phyloP scores from a whole-genome alignment of 2,329 filamentous ascomycete species.

The Phialophora verrucosa region DNA sequence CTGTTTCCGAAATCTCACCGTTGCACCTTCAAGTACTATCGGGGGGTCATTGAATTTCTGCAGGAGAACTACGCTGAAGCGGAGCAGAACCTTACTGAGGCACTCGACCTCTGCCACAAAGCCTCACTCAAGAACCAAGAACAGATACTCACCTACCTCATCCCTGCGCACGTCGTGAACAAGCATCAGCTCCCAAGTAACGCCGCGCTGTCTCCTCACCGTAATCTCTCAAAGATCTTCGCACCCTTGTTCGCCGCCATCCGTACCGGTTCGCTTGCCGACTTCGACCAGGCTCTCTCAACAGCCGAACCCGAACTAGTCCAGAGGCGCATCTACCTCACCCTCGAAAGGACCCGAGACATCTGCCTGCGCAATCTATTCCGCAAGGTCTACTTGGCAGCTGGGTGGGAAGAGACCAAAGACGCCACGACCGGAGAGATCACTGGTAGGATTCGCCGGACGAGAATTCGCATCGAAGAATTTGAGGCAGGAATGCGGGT shows the following conservation, averaged over 20 bases:
- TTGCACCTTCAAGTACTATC: conserved; percentile 95
- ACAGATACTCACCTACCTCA: conserved; percentile 91
- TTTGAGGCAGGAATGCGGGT: conserved; percentile 85
- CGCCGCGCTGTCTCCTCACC: conserved; percentile 73
- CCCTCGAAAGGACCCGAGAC: conserved; percentile 88
- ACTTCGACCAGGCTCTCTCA: conserved; percentile 81
- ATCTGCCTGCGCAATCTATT: conserved; percentile 90
- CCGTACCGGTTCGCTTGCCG: conserved; percentile 77
- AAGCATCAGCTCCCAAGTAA: conserved; percentile 80
- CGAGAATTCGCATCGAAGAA: conserved; percentile 79
- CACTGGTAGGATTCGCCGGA: conserved; percentile 60
- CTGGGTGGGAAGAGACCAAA: conserved; percentile 79
- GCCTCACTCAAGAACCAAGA: conserved; percentile 77
- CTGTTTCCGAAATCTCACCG: conserved; percentile 87
- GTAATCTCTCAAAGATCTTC: conserved; percentile 77
- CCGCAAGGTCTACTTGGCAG: conserved; percentile 85
- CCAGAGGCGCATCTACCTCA: conserved; percentile 90
- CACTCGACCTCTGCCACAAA: conserved; percentile 80
- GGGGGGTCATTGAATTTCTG: conserved; percentile 89
- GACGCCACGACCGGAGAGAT: conserved; percentile 60
- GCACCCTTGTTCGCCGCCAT: conserved; percentile 79
- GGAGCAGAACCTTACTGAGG: conserved; percentile 77
- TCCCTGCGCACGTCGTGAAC: conserved; percentile 89
- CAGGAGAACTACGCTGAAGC: conserved; percentile 91
- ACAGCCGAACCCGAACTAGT: conserved; percentile 91